Base-by-base conservation (phyloP, 2,329 filamentous ascomycete genomes). In the Phaeosphaeriaceae sp. region DNA sequence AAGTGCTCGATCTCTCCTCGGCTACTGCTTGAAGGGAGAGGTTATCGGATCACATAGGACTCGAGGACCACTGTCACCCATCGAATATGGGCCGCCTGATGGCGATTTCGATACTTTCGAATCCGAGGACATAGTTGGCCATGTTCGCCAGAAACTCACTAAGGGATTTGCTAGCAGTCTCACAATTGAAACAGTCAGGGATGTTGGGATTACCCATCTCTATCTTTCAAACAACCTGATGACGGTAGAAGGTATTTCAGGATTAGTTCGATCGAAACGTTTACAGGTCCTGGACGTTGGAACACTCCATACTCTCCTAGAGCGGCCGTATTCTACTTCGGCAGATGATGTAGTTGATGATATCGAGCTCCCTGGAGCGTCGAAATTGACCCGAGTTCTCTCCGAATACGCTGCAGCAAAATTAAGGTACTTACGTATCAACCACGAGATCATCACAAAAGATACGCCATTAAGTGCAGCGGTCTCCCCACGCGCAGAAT, bases 201-300 rank as follows among this genome's bases (percentile, higher is more conserved):
- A 80, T 58, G 71, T 74, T 8, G 84, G 84, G 2, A 77, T 86
- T 30, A 86, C 83, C 0, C 83, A 87, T 68, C 70, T 87, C 2
- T 84, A 83, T 58, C 76, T 86, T 12, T 76, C 83, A 3, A 77
- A 77, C 6, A 87, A 86, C 48, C 59, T 71, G 3, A 64, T 86
- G 4, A 83, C 81, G 1, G 77, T 82, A 0, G 81, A 84, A 62
- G 83, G 82, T 0, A 69, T 83, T 5, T 80, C 79, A 3, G 79
- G 77, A 13, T 70, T 86, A 4, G 60, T 85, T 9, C 70, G 77
- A 40, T 81, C 81, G 6, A 74, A 71, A 43, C 73, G 78, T 26
- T 68, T 87, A 7, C 77, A 83, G 56, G 79, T 82, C 2, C 71
- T 86, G 2, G 83, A 87, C 67, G 74, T 76, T 26, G 83, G 83